Evolutionary conservation across 2,329 filamentous ascomycete species (phyloP).

Genomic region (Xylariaceae sp.): DNA sequence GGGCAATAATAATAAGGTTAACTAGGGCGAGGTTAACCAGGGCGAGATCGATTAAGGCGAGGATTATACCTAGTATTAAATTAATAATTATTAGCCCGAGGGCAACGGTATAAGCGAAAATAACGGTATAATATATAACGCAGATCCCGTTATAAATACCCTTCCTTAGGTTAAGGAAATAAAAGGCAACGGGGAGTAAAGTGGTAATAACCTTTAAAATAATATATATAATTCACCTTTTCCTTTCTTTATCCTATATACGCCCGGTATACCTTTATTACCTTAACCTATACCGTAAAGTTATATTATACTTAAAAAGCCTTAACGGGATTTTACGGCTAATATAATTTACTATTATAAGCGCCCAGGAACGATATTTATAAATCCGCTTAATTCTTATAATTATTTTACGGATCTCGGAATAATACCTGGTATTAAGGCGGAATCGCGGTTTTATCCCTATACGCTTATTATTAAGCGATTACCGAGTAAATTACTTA

Average conservation of each 20-base stretch:
- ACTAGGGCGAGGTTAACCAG: too few relatives aligned
- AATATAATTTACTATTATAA: background rate
- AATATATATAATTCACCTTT: background rate
- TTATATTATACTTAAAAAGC: background rate
- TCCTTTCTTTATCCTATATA: background rate
- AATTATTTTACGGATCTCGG: background rate
- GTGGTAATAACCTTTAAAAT: background rate
- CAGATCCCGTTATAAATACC: background rate
- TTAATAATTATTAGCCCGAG: background rate
- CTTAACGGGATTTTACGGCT: too few relatives aligned
- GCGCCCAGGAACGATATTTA: too few relatives aligned
- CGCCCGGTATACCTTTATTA: background rate
- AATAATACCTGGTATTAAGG: background rate
- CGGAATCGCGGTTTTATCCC: background rate
- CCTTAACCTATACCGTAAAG: background rate
- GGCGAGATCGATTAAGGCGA: background rate
- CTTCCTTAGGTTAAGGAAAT: too few relatives aligned
- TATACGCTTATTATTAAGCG: background rate
- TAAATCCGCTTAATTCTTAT: background rate
- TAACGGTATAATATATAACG: background rate
- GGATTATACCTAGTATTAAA: background rate
- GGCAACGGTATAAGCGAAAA: background rate
- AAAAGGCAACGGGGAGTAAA: background rate
- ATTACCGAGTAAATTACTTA: background rate
- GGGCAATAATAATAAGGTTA: background rate